These are phyloP conservation scores for Eucalyptus fibrosa DNA, from an alignment of 345 rosid genomes.

Conservation along the genomic window DNA sequence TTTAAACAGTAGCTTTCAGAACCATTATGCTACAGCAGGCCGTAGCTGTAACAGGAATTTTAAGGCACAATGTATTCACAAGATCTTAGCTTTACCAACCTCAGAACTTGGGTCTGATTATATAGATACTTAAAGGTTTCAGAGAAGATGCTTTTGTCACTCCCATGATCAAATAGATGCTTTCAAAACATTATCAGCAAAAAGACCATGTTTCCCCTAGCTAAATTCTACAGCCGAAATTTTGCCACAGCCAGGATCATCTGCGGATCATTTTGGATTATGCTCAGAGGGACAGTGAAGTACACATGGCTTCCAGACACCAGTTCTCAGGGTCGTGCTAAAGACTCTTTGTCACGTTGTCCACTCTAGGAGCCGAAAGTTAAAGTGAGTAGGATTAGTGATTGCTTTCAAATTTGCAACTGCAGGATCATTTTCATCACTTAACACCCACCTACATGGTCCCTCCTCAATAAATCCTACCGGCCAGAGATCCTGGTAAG, in stretches of 20 bases:
- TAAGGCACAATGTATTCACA: background rate
- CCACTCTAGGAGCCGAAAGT: background rate
- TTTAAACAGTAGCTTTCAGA: background rate
- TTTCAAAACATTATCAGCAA: background rate
- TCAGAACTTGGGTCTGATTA: background rate
- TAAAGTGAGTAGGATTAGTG: background rate
- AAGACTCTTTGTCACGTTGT: background rate
- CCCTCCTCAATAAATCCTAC: background rate
- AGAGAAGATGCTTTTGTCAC: background rate
- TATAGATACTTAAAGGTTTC: background rate
- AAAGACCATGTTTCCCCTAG: background rate
- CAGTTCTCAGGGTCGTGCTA: background rate
- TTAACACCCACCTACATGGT: background rate
- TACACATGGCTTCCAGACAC: background rate
- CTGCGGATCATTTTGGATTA: background rate
- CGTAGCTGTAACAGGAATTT: background rate
- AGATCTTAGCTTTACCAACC: background rate
- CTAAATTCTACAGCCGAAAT: background rate
- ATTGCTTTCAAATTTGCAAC: background rate
- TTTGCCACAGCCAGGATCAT: background rate
- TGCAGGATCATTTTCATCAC: background rate
- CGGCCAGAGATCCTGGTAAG: background rate
- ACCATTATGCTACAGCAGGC: background rate
- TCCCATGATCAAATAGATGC: background rate
- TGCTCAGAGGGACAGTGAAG: background rate